Base-by-base conservation (phyloP, 2,329 filamentous ascomycete species). In the Xylariaceae sp. region DNA sequence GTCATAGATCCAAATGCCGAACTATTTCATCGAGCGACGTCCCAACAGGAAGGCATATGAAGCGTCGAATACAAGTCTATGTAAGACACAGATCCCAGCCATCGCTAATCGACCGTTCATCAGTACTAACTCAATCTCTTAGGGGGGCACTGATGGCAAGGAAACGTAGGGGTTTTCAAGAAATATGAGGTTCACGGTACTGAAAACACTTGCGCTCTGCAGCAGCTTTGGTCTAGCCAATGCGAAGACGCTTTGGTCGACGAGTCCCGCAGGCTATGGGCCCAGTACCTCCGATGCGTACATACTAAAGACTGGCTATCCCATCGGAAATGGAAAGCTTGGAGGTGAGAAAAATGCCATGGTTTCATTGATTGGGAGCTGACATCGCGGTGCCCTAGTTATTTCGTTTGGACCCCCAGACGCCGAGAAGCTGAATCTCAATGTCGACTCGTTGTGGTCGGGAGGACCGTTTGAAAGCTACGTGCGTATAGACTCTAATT, bases 361-460 rank as follows among this genome's bases (percentile, higher is more conserved):
- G 4, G 4, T n/a, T 24, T 30, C 3, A 11, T 37, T 29, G 4
- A 6, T n/a, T 21, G 3, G 8, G 2, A 18, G 10, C 41, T 23
- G 33, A 70, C 11, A 3, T 27, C 10, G 23, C 20, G 26, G 32
- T 26, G 11, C 13, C 3, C 13, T 36, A 60, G 75, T 71, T 2
- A 72, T 80, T 24, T 70, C 75, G 0, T 76, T 76, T 49, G 78
- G 78, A 0, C 55, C 66, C 13, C 70, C 77, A 0, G 73, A 74
- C 2, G 57, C 65, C 1, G 77, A 80, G 42, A 73, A 70, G 20
- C 46, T 80, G 4, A 72, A 68, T 16, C 50, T 81, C 30, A 81
- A 81, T 43, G 58, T 78, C 15, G 79, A 82, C 51, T 76, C 70
- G 2, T 58, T 81, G 1, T 81, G 78, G 79, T 75, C 74, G 2